Evolutionary conservation across 768 basidiomycete species (phyloP), one percentile per base, ranked within the genome.

Genomic region (Podaxis sp.): DNA sequence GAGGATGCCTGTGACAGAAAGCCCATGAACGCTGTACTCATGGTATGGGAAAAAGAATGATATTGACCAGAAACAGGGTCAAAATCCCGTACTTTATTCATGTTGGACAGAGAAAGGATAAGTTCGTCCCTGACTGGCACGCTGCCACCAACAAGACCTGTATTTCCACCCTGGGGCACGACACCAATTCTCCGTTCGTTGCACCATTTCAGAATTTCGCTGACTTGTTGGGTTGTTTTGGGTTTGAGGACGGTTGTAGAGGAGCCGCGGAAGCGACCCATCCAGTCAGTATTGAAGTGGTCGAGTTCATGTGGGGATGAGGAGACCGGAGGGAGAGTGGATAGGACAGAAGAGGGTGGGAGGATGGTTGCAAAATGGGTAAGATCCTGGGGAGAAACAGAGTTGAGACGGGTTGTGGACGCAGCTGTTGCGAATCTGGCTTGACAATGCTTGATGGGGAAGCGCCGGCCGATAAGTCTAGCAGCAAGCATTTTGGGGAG

Each of bases 111-210:
- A 64, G 85, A 95, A 56, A 99, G 77, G 56, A 99, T 83, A 65
- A 99, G 75, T 75, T 99, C 97, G 72, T 96, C 89, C 67, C 86
- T 79, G 41, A 95, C 72, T 0, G 97, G 96, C 11, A 96, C 91
- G 65, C 95, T 88, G 40, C 97, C 97, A 60, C 96, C 97, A 40
- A 99, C 97, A 12, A 99, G 84, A 15, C 97, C 97, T 0, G 97
- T 99, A 77, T 99, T 99, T 51, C 97, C 97, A 52, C 97, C 96
- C 74, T 99, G 97, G 1, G 97, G 97, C 2, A 97, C 95, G 58
- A 99, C 84, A n/a, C 88, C 89, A 46, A 99, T 90, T 59, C 84
- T 82, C 61, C 86, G 82, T 58, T 88, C 80, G 68, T 89, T 86
- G 75, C 97, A 99, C 80, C 88, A 93, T 71, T 87, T 89, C 71